Evolutionary conservation across 1,284 basidiomycete genomes (phyloP), one percentile per base, ranked within the genome.

Genomic region (Melanopsichium pennsylvanicum): DNA sequence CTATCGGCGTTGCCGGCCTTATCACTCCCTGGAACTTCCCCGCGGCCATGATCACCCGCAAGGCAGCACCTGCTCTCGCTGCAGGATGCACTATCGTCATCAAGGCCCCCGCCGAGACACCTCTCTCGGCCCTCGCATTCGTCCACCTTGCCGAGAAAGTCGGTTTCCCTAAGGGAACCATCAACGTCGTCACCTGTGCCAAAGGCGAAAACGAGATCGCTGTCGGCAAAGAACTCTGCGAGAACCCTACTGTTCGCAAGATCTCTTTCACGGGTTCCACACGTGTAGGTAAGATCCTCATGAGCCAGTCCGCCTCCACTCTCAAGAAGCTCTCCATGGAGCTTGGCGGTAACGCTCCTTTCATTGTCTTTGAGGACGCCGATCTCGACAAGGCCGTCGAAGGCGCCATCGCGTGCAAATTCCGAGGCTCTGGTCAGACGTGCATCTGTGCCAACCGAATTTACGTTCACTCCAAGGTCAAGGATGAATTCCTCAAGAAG

Each of bases 361-460:
- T 95, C 83, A 95, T 96, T 70, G 92, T 99, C 8, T 98, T 99
- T 79, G 91, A 93, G 61, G 96, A 98, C 77, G 94, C 94, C 0
- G 89, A 98, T 79, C 86, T 99, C 46, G 91, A 93, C 60, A 88
- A 89, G 47, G 96, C 96, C 22, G 91, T 98, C n/a, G 88, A 89
- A 64, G 93, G 85, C 43, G 91, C 91, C 5, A 86, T 96, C 62
- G 78, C 86, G 1, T 91, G 87, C 86, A 99, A 99, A 83, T 98
- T 97, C 88, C 88, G 96, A 41, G 86, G 86, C 22, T 89, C 88
- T 15, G 95, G 95, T 2, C 96, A 99, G 83, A 95, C 94, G 0
- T 93, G 92, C 71, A 84, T 93, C 32, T 82, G 89, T 29, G 72
- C 73, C 37, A 79, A 79, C 61, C 68, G 77, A 13, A 61, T 79